Evolutionary conservation across 805 yeast genomes (phyloP), one percentile per base, ranked within the genome.

Genomic region (Deakozyma indianensis): DNA sequence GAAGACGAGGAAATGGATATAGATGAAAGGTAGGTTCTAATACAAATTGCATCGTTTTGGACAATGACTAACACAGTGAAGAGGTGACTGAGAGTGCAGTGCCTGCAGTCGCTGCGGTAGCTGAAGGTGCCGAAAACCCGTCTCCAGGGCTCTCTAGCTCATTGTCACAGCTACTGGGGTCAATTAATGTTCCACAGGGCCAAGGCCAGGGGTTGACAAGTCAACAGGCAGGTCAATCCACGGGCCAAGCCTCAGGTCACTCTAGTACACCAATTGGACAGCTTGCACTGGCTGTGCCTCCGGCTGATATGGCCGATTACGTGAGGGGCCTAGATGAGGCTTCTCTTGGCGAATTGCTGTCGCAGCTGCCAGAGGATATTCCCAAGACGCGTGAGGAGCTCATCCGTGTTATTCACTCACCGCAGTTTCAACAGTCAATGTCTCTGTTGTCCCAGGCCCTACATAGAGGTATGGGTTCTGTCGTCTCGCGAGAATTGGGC

Each of bases 371-470:
- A 0, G 62, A 59, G 21, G 62, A 64, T 4, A 54, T 68, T n/a
- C 62, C 61, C 24, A 50, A 57, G 24, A 63, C 68, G 2, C 64
- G 64, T 41, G 57, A 55, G 16, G 69, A 66, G 44, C 60, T 77
- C 25, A 35, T 66, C 22, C 62, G 63, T 5, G 70, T 74, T 2
- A 56, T 76, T 20, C 64, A 68, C 43, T 69, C 75, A 45, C 71
- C 73, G 0, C 75, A 72, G 51, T 75, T 71, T 55, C 63, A 62
- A 40, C 71, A 66, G 49, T 63, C 74, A 7, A 56, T 65, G 35
- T 56, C 61, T 11, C 64, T 66, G 44, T 57, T 78, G 46, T 61
- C 71, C 44, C 59, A 58, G 25, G 75, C 69, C 23, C 56, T 77
- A 41, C 7, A 32, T n/a, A 14, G 11, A 7, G 38, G 38, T 20